Evolutionary conservation across 164 flowering plant species (phyloP), one percentile per base, ranked within the genome.

Genomic region (Macadamia tetraphylla): DNA sequence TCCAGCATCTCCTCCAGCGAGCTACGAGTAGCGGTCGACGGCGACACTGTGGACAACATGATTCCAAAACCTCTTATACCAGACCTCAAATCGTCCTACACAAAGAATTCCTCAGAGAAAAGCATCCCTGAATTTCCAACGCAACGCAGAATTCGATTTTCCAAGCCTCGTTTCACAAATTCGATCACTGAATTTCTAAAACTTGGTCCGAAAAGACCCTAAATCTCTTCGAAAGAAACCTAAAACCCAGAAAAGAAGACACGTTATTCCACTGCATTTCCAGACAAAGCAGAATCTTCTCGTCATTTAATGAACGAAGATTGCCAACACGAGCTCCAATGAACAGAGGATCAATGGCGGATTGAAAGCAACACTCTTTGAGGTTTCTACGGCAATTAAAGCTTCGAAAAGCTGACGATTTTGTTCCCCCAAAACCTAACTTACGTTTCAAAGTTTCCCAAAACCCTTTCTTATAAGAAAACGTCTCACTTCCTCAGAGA

Each of bases 1-100:
- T 94, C 97, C 72, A 94, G 81, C 98, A 94, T 91, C 73, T 86
- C 98, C 75, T 92, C 98, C 70, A 94, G 70, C 60, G 98, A 94
- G 72, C 96, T 91, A 49, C 90, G 83, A 30, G 77, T 71, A 29
- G 70, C 44, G 42, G 71, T 67, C 43, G 81, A 44, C n/a, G 89
- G 84, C 23, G 82, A 77, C 66, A 67, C 59, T 29, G 87, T 68
- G 18, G 89, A 82, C 71, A 86, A 65, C 89, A 89, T 87, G 77
- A 71, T 77, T 60, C 9, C 57, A 18, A 12, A 44, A 11, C 55
- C 63, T 5, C 51, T 46, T 3, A 46, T 46, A 35, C 51, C 51
- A 3, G 13, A 46, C 7, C 51, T 9, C n/a, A 51, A 23, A 53
- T 65, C 60, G 6, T 35, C 60, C 56, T 23, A 55, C 2, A 31